Evolutionary conservation across 192 early-diverging fungal genomes (phyloP).

Genomic region (Gonapodya prolifera): DNA sequence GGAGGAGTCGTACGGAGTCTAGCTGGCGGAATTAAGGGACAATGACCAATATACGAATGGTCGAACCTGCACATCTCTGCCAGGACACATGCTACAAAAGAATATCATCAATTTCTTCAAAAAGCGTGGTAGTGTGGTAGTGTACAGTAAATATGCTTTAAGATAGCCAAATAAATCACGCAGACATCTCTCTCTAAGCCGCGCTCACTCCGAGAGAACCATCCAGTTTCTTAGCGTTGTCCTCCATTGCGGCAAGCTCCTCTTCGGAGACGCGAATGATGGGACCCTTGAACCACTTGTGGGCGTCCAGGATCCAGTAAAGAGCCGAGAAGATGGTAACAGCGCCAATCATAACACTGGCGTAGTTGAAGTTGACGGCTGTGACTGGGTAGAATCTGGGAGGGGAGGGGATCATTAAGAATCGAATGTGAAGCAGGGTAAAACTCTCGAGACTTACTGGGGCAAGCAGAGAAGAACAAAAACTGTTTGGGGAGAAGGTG

Average conservation of each 20-base stretch:
- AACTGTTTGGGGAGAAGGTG: no score
- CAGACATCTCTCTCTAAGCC: neutral
- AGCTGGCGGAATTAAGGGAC: neutral
- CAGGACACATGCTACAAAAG: neutral
- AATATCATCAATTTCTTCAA: neutral
- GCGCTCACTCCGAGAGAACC: neutral
- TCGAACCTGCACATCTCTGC: neutral
- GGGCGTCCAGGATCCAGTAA: conserved; percentile 20
- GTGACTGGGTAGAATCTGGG: conserved; percentile 19
- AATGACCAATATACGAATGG: neutral
- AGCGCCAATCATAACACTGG: conserved; percentile 17
- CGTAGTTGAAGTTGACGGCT: conserved; percentile 21
- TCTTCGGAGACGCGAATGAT: neutral
- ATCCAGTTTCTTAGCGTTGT: neutral
- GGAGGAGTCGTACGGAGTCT: neutral
- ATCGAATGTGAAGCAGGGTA: neutral
- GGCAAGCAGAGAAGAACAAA: neutral
- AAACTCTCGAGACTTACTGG: neutral
- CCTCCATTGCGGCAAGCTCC: conserved; percentile 5
- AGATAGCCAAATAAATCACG: no score
- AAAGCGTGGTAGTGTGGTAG: neutral
- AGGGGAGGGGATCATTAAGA: conserved; percentile 7
- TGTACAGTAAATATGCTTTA: no score
- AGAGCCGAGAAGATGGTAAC: conserved; percentile 12
- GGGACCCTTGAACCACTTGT: conserved; percentile 25